Conservation (phyloP, 805 yeast species). For the Saccharomycopsis sp. region DNA sequence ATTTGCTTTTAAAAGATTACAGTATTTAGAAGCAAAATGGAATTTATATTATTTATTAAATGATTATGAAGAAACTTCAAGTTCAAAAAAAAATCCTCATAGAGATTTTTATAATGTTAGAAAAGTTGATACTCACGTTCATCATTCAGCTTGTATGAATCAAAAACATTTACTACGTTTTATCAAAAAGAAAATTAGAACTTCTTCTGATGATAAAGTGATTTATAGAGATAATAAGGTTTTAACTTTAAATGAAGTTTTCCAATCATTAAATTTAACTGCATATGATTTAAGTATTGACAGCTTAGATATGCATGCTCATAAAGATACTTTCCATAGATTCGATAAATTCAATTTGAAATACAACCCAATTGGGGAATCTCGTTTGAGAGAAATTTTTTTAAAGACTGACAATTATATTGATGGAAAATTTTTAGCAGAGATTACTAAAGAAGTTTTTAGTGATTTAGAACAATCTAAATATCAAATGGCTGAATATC, state of each 20-base stretch:
- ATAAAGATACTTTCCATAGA: conserved; percentile 94
- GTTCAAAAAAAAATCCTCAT: conserved; percentile 88
- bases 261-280: conserved; percentile 78
- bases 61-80: conserved; percentile 87
- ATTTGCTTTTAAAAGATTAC: conserved; percentile 88
- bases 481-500: conserved; percentile 94
- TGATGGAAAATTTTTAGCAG: conserved; percentile 82
- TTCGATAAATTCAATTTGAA: conserved; percentile 95
- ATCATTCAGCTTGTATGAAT: conserved; percentile 98
- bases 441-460: conserved; percentile 85
- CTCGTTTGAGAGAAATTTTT: conserved; percentile 92
- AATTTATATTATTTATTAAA: conserved; percentile 78
- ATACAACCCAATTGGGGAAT: conserved; percentile 97
- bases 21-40: conserved; percentile 95
- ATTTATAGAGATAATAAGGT: conserved; percentile 88
- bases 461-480: conserved; percentile 91
- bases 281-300: conserved; percentile 95
- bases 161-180: conserved; percentile 92
- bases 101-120: conserved; percentile 95
- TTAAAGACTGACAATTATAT: conserved; percentile 91
- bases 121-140: conserved; percentile 97
- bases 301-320: conserved; percentile 99
- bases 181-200: conserved; percentile 88
- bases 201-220: conserved; percentile 77
- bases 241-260: conserved; percentile 79